Conservation (phyloP, 2,329 filamentous ascomycete genomes). For the Diaporthe caulivora region DNA sequence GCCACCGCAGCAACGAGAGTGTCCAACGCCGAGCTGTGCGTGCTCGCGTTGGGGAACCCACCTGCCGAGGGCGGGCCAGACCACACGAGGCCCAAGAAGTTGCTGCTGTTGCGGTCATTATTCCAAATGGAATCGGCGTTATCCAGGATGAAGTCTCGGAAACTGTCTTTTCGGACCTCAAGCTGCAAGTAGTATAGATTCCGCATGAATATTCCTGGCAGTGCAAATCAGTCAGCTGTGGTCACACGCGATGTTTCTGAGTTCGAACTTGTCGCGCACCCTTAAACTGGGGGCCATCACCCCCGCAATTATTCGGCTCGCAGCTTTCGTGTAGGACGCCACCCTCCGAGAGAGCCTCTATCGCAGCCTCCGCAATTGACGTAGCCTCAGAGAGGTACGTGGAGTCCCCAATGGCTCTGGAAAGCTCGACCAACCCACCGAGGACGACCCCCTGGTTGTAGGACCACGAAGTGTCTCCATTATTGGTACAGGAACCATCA, state of each 20-base stretch:
- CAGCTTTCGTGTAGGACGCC: slow-evolving; percentile 67
- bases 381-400: slow-evolving; percentile 56
- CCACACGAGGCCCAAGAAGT: slow-evolving; percentile 74
- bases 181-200: slow-evolving; percentile 70
- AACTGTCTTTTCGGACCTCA: slow-evolving; percentile 61
- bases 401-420: slow-evolving; percentile 56
- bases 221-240: neutral
- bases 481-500: slow-evolving; percentile 61
- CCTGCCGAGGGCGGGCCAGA: slow-evolving; percentile 64
- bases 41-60: slow-evolving; percentile 62
- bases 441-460: slow-evolving; percentile 71
- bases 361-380: slow-evolving; percentile 65
- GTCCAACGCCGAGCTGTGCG: slow-evolving; percentile 76
- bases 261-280: slow-evolving; percentile 45
- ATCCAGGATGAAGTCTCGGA: slow-evolving; percentile 65
- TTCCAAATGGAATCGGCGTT: slow-evolving; percentile 77
- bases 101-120: slow-evolving; percentile 62
- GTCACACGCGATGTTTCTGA: neutral
- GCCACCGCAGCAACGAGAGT: slow-evolving; percentile 72
- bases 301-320: slow-evolving; percentile 57
- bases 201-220: slow-evolving; percentile 69
- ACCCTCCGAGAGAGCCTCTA: slow-evolving; percentile 55
- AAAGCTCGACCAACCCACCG: slow-evolving; percentile 64
- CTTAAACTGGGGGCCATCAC: slow-evolving; percentile 74
- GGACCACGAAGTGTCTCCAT: slow-evolving; percentile 59